Percentiles rank a stretch among this genome's conserved stretches.
Evolutionary conservation across 495 filamentous ascomycete species (phyloP).

Genomic region (Neurospora sp.): DNA sequence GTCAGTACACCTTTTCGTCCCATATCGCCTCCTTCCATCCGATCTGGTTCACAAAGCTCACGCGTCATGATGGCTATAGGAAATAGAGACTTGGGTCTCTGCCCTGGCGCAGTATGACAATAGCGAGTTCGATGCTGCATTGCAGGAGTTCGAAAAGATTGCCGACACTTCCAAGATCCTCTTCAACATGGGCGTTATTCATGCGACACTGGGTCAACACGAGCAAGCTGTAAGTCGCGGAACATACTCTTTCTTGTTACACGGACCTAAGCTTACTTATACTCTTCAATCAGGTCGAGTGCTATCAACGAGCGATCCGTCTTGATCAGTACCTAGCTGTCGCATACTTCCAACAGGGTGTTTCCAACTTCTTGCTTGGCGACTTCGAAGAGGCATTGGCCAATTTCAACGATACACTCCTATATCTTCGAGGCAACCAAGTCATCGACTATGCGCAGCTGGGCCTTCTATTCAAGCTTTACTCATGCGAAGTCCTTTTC

Average conservation of each 20-base stretch:
- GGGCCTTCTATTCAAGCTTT: slow-evolving; percentile 90
- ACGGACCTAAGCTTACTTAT: not conserved
- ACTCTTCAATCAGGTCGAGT: slow-evolving; percentile 59
- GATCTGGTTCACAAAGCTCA: slow-evolving; percentile 2
- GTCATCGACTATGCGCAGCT: slow-evolving; percentile 98
- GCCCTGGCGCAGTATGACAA: slow-evolving; percentile 89
- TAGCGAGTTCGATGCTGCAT: slow-evolving; percentile 84
- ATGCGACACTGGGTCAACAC: slow-evolving; percentile 95
- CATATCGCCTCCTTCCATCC: not conserved
- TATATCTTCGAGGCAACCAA: slow-evolving; percentile 91
- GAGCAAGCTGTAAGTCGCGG: slow-evolving; percentile 75
- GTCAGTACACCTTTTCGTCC: slow-evolving; percentile 30
- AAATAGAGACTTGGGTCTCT: slow-evolving; percentile 98
- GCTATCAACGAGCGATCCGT: slow-evolving; percentile 80
- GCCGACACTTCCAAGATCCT: slow-evolving; percentile 96
- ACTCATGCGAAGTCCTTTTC: slow-evolving; percentile 96
- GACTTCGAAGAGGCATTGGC: slow-evolving; percentile 96
- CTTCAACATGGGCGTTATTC: slow-evolving; percentile 98
- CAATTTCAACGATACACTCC: slow-evolving; percentile 96
- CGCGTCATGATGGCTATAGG: slow-evolving; percentile 41
- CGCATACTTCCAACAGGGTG: slow-evolving; percentile 97
- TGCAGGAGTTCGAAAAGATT: slow-evolving; percentile 74
- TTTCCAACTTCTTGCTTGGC: slow-evolving; percentile 93
- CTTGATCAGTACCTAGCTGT: slow-evolving; percentile 93
- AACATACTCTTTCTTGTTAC: not conserved